Evolutionary conservation across 805 yeast genomes (phyloP).

Genomic region (Wickerhamiella shivajii): DNA sequence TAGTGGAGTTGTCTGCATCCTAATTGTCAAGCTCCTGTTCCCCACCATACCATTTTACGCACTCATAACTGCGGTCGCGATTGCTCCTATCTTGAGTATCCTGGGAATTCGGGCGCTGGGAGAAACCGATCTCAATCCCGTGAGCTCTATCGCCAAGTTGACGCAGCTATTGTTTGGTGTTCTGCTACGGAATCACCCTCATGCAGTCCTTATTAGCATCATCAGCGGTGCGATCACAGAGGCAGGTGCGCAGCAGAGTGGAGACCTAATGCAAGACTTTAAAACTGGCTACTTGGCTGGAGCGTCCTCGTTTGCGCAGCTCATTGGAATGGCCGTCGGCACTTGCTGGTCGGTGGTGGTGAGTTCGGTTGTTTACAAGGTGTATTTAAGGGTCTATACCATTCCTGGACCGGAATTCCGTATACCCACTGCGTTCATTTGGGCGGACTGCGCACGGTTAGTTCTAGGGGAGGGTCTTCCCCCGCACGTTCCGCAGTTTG

Average conservation of each 20-base stretch:
- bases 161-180: constrained; percentile 82
- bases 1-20: constrained; percentile 55
- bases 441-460: constrained; percentile 91
- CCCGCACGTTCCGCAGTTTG: constrained; percentile 54
- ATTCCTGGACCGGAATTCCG: constrained; percentile 74
- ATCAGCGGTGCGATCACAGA: constrained; percentile 96
- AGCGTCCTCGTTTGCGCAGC: constrained; percentile 87
- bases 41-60: constrained; percentile 56
- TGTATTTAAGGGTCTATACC: constrained; percentile 68
- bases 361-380: constrained; percentile 67
- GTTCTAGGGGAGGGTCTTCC: constrained; percentile 90
- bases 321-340: constrained; percentile 78
- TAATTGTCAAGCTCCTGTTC: constrained; percentile 52
- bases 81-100: constrained; percentile 69
- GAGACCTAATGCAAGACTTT: constrained; percentile 93
- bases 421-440: constrained; percentile 87
- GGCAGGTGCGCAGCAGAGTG: constrained; percentile 98
- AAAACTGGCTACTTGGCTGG: constrained; percentile 87
- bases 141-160: constrained; percentile 87
- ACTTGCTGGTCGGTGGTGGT: constrained; percentile 69
- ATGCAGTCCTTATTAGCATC: constrained; percentile 67
- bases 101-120: constrained; percentile 90
- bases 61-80: constrained; percentile 45
- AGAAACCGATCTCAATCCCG: constrained; percentile 94
- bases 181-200: constrained; percentile 65